These are phyloP conservation scores for Ustilago cynodontis DNA, from an alignment of 1,284 basidiomycete genomes.

Conservation along the genomic window DNA sequence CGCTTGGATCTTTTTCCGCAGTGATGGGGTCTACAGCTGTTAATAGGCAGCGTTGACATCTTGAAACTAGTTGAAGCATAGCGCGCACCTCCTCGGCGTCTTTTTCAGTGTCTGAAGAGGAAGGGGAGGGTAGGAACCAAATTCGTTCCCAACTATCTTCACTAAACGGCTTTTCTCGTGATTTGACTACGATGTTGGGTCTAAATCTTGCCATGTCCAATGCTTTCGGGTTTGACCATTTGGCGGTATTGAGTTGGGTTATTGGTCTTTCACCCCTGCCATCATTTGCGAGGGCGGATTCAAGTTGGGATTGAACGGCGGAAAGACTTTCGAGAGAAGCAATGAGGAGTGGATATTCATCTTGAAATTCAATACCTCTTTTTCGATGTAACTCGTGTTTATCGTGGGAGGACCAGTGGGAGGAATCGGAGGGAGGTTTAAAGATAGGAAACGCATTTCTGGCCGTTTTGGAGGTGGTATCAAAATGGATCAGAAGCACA, in stretches of 20 bases:
- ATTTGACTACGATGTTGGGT: constrained; percentile 52
- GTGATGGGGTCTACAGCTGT: constrained; percentile 59
- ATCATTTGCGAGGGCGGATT: constrained; percentile 16
- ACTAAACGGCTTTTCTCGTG: constrained; percentile 26
- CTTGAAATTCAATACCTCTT: constrained; percentile 57
- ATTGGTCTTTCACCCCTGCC: constrained; percentile 26
- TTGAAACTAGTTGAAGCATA: constrained; percentile 52
- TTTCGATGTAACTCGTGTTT: constrained; percentile 27
- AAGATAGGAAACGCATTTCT: constrained; percentile 57
- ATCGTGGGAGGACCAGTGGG: constrained; percentile 2
- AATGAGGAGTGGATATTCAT: constrained; percentile 60
- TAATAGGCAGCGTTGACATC: constrained; percentile 57
- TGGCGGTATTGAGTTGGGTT: constrained; percentile 9
- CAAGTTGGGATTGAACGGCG: constrained; percentile 38
- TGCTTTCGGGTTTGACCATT: constrained; percentile 11
- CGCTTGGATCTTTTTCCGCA: constrained; percentile 48
- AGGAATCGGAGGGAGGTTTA: constrained; percentile 41
- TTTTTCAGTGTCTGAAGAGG: background rate
- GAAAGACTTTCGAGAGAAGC: constrained; percentile 46
- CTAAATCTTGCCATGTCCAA: constrained; percentile 52
- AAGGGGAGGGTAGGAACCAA: constrained; percentile 31
- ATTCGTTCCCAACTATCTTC: constrained; percentile 57
- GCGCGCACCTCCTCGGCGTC: background rate
- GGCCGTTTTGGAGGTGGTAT: constrained; percentile 23
- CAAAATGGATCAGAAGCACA: constrained; percentile 56